Percentiles rank a stretch among this genome's conserved stretches.
These are phyloP conservation scores for Microbotryum intermedium DNA, from an alignment of 1,284 basidiomycete species.

Conservation along the genomic window DNA sequence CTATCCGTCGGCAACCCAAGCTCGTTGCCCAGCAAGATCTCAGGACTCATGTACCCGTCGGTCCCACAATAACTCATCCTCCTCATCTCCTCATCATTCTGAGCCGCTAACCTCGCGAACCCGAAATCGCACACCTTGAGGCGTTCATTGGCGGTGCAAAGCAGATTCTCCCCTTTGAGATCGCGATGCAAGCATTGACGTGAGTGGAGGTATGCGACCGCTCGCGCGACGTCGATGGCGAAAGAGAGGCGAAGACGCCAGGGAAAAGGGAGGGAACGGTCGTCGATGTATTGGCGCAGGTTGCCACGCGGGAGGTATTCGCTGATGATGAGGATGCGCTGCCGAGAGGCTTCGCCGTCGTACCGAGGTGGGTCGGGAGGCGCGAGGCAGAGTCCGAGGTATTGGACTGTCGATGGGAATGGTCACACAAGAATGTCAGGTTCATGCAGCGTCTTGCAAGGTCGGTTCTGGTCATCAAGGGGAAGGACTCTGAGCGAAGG, in stretches of 20 bases:
- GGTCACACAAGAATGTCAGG: neutral
- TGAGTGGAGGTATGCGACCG: slow-evolving; percentile 93
- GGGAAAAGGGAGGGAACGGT: slow-evolving; percentile 62
- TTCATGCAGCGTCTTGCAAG: slow-evolving; percentile 32
- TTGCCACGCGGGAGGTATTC: slow-evolving; percentile 49
- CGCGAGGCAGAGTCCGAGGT: slow-evolving; percentile 82
- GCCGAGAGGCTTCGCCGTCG: slow-evolving; percentile 5
- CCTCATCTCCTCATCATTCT: slow-evolving; percentile 81
- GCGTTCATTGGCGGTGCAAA: slow-evolving; percentile 83
- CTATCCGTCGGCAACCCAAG: slow-evolving; percentile 83
- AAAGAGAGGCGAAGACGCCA: slow-evolving; percentile 88
- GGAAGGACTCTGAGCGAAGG: neutral
- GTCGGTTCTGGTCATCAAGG: neutral
- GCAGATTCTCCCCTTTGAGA: slow-evolving; percentile 93
- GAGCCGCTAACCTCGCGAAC: slow-evolving; percentile 73
- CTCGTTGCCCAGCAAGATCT: slow-evolving; percentile 81
- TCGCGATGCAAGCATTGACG: slow-evolving; percentile 66
- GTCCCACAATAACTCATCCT: slow-evolving; percentile 90
- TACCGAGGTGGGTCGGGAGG: slow-evolving; percentile 50
- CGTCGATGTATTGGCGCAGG: slow-evolving; percentile 74
- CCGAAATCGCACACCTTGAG: slow-evolving; percentile 91
- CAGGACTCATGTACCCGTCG: slow-evolving; percentile 70
- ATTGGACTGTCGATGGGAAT: slow-evolving; percentile 51
- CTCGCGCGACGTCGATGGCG: slow-evolving; percentile 84
- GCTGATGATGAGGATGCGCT: slow-evolving; percentile 29